Percentiles rank a stretch among this genome's conserved stretches.
Evolutionary conservation across 1,284 basidiomycete species (phyloP).

Genomic region (Cryptococcus sp.): DNA sequence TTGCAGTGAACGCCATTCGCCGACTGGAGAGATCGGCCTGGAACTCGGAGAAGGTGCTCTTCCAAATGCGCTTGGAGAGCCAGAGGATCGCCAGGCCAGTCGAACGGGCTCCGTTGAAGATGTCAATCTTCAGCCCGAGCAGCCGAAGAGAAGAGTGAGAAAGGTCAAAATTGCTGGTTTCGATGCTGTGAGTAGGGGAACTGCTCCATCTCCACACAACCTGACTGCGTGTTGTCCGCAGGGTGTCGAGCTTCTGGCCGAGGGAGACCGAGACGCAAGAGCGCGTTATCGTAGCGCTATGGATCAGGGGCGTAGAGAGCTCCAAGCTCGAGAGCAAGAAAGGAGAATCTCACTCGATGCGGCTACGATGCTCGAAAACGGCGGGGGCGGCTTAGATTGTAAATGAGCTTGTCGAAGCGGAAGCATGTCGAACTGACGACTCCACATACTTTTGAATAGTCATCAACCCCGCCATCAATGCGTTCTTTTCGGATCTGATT

Average conservation of each 20-base stretch:
- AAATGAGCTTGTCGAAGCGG: conserved; percentile 2
- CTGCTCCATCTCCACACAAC: not conserved
- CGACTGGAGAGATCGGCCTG: too few relatives aligned
- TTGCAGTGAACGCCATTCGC: not conserved
- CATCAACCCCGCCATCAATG: conserved; percentile 33
- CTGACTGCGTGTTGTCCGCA: conserved; percentile 2
- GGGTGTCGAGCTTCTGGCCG: conserved; percentile 18
- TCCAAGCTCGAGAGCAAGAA: conserved; percentile 12
- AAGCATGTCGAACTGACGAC: conserved; percentile 1
- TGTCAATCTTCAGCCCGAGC: conserved; percentile 12
- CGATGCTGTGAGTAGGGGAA: conserved; percentile 18
- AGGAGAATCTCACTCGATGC: conserved; percentile 13
- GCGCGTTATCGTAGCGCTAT: conserved; percentile 22
- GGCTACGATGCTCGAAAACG: conserved; percentile 25
- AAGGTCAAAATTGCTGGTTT: conserved; percentile 17
- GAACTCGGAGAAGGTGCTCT: too few relatives aligned
- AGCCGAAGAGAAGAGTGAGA: conserved; percentile 19
- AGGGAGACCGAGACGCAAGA: conserved; percentile 15
- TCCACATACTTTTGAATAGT: conserved; percentile 20
- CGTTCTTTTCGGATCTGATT: conserved; percentile 20
- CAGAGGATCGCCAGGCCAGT: too few relatives aligned
- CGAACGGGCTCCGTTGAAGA: conserved; percentile 15
- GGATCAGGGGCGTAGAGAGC: conserved; percentile 12
- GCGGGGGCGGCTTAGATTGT: conserved; percentile 31
- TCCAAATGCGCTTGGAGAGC: too few relatives aligned